phyloP scores from a whole-genome alignment of 495 filamentous ascomycete genomes.

The Parathielavia hyrcaniae region DNA sequence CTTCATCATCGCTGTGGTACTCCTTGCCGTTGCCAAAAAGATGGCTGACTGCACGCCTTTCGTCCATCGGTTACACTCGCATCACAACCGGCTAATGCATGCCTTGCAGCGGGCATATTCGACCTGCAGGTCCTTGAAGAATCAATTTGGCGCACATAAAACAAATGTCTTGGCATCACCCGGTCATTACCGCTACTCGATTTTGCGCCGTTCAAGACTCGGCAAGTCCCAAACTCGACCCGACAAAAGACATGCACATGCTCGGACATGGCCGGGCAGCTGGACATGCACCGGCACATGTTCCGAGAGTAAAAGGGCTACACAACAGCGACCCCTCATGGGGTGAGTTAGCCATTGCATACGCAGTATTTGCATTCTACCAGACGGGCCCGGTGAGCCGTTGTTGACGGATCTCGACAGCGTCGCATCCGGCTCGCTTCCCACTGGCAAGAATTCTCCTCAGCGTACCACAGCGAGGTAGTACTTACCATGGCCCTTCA shows the following conservation, averaged over 20 bases:
- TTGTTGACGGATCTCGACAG: slow-evolving; percentile 5
- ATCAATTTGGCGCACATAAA: neutral
- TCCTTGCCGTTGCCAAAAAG: neutral
- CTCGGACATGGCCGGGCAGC: neutral
- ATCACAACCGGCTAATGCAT: neutral
- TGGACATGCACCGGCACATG: neutral
- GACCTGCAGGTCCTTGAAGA: neutral
- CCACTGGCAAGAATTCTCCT: slow-evolving; percentile 11
- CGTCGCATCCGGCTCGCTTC: slow-evolving; percentile 22
- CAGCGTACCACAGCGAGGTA: neutral
- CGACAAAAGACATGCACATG: neutral
- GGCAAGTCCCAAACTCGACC: neutral
- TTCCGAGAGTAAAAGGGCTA: neutral
- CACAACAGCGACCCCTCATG: neutral
- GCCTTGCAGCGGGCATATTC: slow-evolving; percentile 17
- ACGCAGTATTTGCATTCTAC: neutral
- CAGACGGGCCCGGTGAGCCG: slow-evolving; percentile 3
- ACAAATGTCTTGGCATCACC: neutral
- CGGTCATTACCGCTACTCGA: neutral
- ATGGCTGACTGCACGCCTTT: neutral
- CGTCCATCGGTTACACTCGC: neutral
- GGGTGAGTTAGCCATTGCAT: neutral
- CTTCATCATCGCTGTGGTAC: neutral
- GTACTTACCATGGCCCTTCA: slow-evolving; percentile 4
- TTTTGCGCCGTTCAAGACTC: too few species aligned